Evolutionary conservation across 2,329 filamentous ascomycete genomes (phyloP).

Genomic region (Colletotrichum filicis): DNA sequence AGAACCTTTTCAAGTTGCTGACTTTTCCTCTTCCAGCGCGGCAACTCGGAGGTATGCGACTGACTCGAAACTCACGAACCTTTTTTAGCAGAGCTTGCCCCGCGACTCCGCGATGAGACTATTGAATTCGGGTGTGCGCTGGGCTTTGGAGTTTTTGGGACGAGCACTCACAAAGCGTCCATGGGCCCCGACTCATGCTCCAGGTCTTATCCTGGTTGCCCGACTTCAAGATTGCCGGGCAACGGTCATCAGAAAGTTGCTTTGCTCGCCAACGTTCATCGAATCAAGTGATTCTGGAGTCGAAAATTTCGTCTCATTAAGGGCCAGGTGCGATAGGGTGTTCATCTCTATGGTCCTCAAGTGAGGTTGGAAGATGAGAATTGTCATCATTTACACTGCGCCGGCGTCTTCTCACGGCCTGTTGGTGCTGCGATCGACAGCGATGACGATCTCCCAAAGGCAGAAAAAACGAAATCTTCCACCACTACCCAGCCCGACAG

Average conservation of each 20-base stretch:
- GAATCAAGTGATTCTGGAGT: conserved; percentile 16
- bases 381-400: not conserved
- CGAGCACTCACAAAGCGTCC: conserved; percentile 3
- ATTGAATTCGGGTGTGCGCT: not conserved
- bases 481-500: no score
- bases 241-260: not conserved
- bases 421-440: not conserved
- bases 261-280: not conserved
- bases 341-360: not conserved
- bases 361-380: not conserved
- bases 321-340: not conserved
- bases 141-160: not conserved
- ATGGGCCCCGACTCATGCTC: conserved; percentile 19
- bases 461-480: no score
- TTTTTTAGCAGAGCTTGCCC: conserved; percentile 7
- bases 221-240: not conserved
- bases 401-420: not conserved
- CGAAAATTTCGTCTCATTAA: not conserved
- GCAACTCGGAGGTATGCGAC: conserved; percentile 2
- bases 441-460: not conserved
- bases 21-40: conserved; percentile 1
- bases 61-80: conserved; percentile 21
- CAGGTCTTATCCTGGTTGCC: not conserved
- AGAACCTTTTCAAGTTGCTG: conserved; percentile 4
- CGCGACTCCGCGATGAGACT: not conserved